Conservation (phyloP, 2,329 filamentous ascomycete genomes). For the Cladosporium sp. region DNA sequence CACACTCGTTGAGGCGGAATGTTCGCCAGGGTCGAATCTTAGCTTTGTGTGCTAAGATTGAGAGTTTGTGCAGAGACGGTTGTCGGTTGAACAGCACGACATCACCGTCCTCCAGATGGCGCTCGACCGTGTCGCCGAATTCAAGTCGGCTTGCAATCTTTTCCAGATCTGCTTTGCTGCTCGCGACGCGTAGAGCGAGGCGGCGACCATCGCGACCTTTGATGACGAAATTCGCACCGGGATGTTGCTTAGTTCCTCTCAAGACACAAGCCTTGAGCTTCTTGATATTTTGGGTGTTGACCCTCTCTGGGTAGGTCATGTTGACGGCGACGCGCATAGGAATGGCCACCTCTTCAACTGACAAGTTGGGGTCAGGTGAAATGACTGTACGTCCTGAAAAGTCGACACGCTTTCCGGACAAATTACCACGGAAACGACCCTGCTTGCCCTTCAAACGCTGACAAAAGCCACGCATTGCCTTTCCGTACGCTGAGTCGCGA, state of each 20-base stretch:
- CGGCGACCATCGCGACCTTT: constrained; percentile 69
- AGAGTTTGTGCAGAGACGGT: constrained; percentile 95
- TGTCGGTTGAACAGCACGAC: constrained; percentile 98
- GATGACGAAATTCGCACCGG: constrained; percentile 79
- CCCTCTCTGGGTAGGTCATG: constrained; percentile 89
- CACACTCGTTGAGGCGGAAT: constrained; percentile 95
- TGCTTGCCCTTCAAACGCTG: constrained; percentile 97
- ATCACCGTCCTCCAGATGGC: constrained; percentile 91
- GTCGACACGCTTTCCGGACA: constrained; percentile 97
- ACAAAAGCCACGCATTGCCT: constrained; percentile 87
- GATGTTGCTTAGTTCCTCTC: constrained; percentile 75
- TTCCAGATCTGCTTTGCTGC: constrained; percentile 52
- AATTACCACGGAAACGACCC: constrained; percentile 91
- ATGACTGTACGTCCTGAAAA: constrained; percentile 98
- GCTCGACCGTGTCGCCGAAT: constrained; percentile 85
- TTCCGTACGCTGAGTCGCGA: constrained; percentile 79
- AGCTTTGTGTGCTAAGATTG: constrained; percentile 93
- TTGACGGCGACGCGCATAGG: constrained; percentile 92
- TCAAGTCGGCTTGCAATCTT: constrained; percentile 69
- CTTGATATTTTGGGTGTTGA: constrained; percentile 77
- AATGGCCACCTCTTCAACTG: constrained; percentile 90
- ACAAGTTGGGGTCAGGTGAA: constrained; percentile 90
- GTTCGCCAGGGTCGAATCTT: constrained; percentile 94
- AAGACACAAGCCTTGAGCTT: constrained; percentile 71
- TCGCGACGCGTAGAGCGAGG: constrained; percentile 60